phyloP scores from a whole-genome alignment of 1,139 yeast species.

The Zygosaccharomyces pseudobailii region DNA sequence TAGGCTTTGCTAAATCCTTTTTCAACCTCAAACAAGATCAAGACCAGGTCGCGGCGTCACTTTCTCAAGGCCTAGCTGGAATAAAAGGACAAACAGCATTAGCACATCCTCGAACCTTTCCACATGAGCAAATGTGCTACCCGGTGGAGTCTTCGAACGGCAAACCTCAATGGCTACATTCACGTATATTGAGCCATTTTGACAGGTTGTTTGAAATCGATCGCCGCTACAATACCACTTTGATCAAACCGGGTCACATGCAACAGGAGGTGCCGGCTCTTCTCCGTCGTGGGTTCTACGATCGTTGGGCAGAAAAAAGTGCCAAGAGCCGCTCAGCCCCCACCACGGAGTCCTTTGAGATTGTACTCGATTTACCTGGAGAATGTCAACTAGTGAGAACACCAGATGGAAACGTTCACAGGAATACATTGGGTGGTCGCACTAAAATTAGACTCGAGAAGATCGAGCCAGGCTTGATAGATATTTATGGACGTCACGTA shows the following conservation, averaged over 20 bases:
- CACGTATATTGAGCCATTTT: slow-evolving; percentile 39
- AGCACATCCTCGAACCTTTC: not conserved
- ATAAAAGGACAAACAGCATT: not conserved
- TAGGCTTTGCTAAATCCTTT: slow-evolving; percentile 10
- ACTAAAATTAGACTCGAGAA: slow-evolving; percentile 24
- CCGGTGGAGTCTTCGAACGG: not conserved
- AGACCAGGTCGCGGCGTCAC: not conserved
- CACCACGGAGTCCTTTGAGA: slow-evolving; percentile 22
- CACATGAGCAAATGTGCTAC: slow-evolving; percentile 6
- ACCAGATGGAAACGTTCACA: slow-evolving; percentile 12
- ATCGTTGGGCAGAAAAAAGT: slow-evolving; percentile 20
- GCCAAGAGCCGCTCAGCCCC: slow-evolving; percentile 13
- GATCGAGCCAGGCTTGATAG: slow-evolving; percentile 17
- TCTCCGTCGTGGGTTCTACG: slow-evolving; percentile 21
- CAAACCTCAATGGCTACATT: slow-evolving; percentile 26
- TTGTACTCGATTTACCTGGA: slow-evolving; percentile 18
- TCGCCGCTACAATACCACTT: slow-evolving; percentile 33
- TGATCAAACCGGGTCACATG: slow-evolving; percentile 38
- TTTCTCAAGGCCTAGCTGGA: not conserved
- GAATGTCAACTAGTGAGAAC: slow-evolving; percentile 8
- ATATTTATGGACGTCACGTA: slow-evolving; percentile 20
- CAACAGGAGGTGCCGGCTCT: slow-evolving; percentile 18
- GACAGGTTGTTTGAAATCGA: slow-evolving; percentile 42
- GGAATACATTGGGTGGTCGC: slow-evolving; percentile 16
- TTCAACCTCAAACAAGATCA: slow-evolving; percentile 3